Evolutionary conservation across 2,329 filamentous ascomycete genomes (phyloP), one percentile per base, ranked within the genome.

Genomic region (Pseudopithomyces chartarum): DNA sequence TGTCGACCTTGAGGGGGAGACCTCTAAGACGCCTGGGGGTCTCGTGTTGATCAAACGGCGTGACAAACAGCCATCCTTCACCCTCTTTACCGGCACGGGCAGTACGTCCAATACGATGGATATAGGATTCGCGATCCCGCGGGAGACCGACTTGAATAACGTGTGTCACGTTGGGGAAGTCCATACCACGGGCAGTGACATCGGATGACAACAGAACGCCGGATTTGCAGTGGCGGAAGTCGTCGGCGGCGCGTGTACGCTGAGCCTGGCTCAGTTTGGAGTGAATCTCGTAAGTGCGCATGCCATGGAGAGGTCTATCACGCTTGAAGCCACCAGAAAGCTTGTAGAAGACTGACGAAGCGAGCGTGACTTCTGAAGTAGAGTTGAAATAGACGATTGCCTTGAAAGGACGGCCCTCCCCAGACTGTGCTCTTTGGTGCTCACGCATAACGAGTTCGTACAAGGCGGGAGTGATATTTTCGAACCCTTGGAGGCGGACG

Each of bases 351-450:
- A 89, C 77, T 15, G 83, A 79, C 19, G 82, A 79, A 20, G 86
- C 86, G 46, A 92, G 80, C 55, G 87, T 82, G 43, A 92, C 90
- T 61, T 90, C 83, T 22, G 85, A 84, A 0, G 90, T 96, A 20
- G 90, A 91, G 67, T 90, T 90, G 74, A 94, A 89, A 79, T 97
- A 99, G 40, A 97, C 81, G 58, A 99, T 96, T n/a, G 92, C 91
- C 82, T 99, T 99, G 85, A 98, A 97, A 0, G 91, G 90, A 15
- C 75, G 75, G 3, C 59, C 67, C 66, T 74, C 60, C 81, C 78
- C 60, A 75, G 69, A 60, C 74, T 64, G 65, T 58, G 73, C 73
- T 22, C 79, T 77, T 29, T 80, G 65, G n/a, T 82, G 74, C 65
- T 90, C 87, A 34, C 84, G 83, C 53, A 87, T 79, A 45, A 88